Evolutionary conservation across 768 basidiomycete genomes (phyloP), one percentile per base, ranked within the genome.

Genomic region (Auricularia auricula-judae): DNA sequence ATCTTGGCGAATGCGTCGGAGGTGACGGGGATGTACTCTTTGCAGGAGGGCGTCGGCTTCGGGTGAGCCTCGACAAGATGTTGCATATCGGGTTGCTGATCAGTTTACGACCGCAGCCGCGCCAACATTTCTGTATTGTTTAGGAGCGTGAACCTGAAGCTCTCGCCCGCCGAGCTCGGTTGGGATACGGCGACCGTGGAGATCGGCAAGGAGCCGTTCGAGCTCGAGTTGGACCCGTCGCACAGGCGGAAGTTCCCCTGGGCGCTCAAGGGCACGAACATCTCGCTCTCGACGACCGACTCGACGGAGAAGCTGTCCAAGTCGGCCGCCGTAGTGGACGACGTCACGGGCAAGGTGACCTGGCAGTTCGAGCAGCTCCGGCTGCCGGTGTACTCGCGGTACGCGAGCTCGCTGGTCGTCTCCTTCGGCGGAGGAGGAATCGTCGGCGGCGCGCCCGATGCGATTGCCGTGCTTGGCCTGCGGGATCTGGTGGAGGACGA

Each of bases 161-260:
- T 89, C 1, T 85, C 86, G 0, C 79, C 75, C 4, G 77, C 80
- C 35, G 77, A 87, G 56, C 75, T 79, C 12, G 88, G 88, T 3
- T 87, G 86, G 84, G 86, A 89, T 61, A 81, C 86, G 8, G 86
- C 85, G 39, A 88, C 86, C 0, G 78, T 91, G 47, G 85, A 86
- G 67, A 66, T 80, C 58, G 67, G 66, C 2, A 62, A n/a, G 10
- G 16, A 36, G 61, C 29, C 63, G 67, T 51, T 59, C 23, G 34
- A 29, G 56, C 56, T 59, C 33, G 34, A 59, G 29, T 8, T 59
- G 29, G 14, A 29, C 23, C 11, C 56, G 2, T 12, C 21, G 16
- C 29, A 59, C 56, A 23, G 23, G 56, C 23, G 33, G 11, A 69
- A 70, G 61, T 66, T 73, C 18, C 47, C 47, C 18, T 51, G 47